Conservation (phyloP, 2,329 filamentous ascomycete genomes). For the Trichoderma simmonsii region DNA sequence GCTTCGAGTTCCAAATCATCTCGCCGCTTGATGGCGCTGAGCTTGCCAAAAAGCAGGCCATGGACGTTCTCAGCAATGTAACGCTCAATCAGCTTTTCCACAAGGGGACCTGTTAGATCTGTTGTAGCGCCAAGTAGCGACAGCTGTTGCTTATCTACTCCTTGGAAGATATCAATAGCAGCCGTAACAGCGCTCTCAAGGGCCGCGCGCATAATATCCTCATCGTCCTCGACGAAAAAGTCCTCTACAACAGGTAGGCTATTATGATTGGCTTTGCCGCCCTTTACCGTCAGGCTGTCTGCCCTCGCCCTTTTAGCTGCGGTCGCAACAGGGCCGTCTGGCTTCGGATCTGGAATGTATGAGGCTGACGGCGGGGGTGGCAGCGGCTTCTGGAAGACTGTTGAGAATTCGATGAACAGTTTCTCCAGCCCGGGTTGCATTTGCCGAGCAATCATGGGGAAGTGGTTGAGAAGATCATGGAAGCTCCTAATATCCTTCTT, state of each 20-base stretch:
- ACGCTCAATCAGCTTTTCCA: conserved; percentile 90
- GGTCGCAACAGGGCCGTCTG: conserved; percentile 54
- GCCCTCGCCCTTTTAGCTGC: conserved; percentile 56
- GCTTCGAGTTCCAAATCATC: conserved; percentile 87
- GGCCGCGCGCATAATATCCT: conserved; percentile 83
- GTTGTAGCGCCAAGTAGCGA: conserved; percentile 90
- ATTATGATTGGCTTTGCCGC: conserved; percentile 30
- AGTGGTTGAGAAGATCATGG: conserved; percentile 82
- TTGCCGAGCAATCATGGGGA: conserved; percentile 92
- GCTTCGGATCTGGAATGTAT: conserved; percentile 56
- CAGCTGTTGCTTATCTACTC: conserved; percentile 91
- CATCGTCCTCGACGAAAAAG: conserved; percentile 82
- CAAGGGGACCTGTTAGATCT: conserved; percentile 84
- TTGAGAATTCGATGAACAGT: conserved; percentile 84
- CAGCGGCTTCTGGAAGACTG: conserved; percentile 79
- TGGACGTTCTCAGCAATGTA: conserved; percentile 94
- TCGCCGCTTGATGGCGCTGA: conserved; percentile 71
- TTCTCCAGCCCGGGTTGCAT: conserved; percentile 91
- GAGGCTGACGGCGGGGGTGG: conserved; percentile 67
- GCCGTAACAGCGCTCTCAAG: conserved; percentile 89
- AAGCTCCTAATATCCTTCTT: conserved; percentile 94
- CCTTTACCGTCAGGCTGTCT: conserved; percentile 42
- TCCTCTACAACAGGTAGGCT: conserved; percentile 55
- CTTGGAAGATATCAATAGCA: conserved; percentile 93
- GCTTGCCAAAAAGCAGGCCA: conserved; percentile 77